These are phyloP conservation scores for Sporothrix dimorphospora DNA, from an alignment of 2,329 filamentous ascomycete species.

Conservation along the genomic window DNA sequence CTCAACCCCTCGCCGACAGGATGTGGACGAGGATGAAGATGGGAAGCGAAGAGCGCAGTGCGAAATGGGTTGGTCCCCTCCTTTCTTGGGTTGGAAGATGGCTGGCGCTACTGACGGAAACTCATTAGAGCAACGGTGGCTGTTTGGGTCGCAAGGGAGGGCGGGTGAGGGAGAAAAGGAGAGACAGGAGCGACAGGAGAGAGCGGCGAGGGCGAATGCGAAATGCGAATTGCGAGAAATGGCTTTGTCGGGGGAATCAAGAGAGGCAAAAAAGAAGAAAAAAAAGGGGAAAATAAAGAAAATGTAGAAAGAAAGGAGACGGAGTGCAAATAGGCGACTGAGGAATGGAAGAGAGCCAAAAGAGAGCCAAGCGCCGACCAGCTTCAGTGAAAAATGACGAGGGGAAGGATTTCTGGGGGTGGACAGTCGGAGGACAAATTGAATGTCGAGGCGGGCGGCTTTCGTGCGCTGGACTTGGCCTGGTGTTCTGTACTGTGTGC, in stretches of 20 bases:
- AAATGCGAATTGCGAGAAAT: neutral
- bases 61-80: neutral
- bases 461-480: conserved; percentile 4
- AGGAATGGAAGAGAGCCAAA: conserved; percentile 21
- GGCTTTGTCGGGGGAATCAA: conserved; percentile 3
- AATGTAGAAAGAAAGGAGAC: neutral
- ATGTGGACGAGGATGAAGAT: conserved; percentile 12
- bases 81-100: neutral
- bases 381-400: conserved; percentile 4
- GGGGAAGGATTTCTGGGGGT: neutral
- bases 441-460: conserved; percentile 7
- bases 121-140: conserved; percentile 27
- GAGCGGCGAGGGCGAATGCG: neutral
- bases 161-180: neutral
- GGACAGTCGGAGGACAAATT: conserved; percentile 6
- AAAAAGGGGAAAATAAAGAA: conserved; percentile 10
- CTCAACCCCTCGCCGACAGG: neutral
- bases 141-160: conserved; percentile 4
- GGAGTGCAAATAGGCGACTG: conserved; percentile 9
- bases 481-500: conserved; percentile 2
- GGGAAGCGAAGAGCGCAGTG: conserved; percentile 6
- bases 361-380: conserved; percentile 26
- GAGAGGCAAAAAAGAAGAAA: neutral
- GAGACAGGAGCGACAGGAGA: conserved; percentile 1
- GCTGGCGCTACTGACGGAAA: conserved; percentile 20